A percentile compares a stretch with the other conserved stretches of the same genome.
These are phyloP conservation scores for Trametes cinnabarina DNA, from an alignment of 768 basidiomycete genomes.

Conservation along the genomic window DNA sequence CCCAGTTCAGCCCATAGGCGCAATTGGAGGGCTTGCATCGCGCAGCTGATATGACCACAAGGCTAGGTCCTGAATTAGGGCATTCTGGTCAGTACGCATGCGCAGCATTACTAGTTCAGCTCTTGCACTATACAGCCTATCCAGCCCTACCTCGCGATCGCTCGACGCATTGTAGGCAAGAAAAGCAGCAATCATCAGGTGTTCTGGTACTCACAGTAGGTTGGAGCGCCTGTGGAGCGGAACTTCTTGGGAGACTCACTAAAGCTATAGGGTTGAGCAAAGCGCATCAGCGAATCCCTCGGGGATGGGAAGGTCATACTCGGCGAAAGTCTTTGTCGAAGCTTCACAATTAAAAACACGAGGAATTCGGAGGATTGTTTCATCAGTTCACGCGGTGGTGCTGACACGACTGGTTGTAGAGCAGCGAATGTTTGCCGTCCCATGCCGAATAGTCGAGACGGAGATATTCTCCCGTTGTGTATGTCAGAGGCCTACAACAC, in stretches of 20 bases:
- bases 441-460: not conserved
- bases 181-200: not conserved
- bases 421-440: not conserved
- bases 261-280: not conserved
- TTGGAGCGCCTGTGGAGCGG: not conserved
- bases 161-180: not conserved
- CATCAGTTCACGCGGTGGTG: not conserved
- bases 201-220: not conserved
- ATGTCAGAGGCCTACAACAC: not conserved
- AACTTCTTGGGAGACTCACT: not conserved
- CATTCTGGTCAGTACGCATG: not conserved
- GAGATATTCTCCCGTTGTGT: not conserved
- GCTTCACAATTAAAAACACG: conserved; percentile 8
- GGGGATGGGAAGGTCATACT: not conserved
- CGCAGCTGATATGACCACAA: not conserved
- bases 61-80: conserved; percentile 7
- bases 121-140: not conserved
- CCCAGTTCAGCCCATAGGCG: not conserved
- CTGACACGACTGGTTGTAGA: not conserved
- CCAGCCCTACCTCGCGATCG: not conserved
- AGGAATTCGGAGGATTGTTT: not conserved
- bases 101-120: not conserved
- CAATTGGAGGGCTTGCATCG: not conserved
- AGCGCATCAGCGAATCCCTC: not conserved
- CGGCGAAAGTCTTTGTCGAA: not conserved